These are phyloP conservation scores for Calophaca sinica DNA, from an alignment of 306 rosid species.

Conservation along the genomic window DNA sequence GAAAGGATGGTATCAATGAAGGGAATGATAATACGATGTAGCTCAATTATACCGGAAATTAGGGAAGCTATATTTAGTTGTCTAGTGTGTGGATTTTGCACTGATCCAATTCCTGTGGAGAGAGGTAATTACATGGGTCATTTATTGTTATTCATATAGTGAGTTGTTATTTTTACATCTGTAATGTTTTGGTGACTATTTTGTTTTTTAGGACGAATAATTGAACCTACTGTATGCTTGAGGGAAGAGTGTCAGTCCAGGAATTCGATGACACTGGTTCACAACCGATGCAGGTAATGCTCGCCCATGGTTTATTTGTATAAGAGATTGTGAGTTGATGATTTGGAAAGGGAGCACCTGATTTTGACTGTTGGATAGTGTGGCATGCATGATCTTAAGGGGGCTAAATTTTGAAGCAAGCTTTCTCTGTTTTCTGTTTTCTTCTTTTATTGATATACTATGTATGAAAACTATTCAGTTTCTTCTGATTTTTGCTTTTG, in stretches of 20 bases:
- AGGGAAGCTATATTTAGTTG: slow-evolving; percentile 97
- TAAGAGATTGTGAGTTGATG: slow-evolving; percentile 1
- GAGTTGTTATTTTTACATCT: slow-evolving; percentile 11
- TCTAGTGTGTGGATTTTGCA: slow-evolving; percentile 85
- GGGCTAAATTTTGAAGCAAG: slow-evolving; percentile 34
- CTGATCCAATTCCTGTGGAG: slow-evolving; percentile 82
- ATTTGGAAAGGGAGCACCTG: background rate
- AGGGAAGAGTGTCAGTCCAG: slow-evolving; percentile 94
- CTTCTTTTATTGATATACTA: background rate
- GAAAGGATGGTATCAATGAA: slow-evolving; percentile 96
- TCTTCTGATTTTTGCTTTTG: slow-evolving; percentile 3
- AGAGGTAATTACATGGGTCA: slow-evolving; percentile 62
- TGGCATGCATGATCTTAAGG: slow-evolving; percentile 8
- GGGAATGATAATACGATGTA: slow-evolving; percentile 90
- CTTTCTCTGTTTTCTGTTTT: background rate
- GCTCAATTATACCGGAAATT: slow-evolving; percentile 92
- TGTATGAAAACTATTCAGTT: slow-evolving; percentile 20
- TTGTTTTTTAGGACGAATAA: slow-evolving; percentile 66
- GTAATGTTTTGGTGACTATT: slow-evolving; percentile 33
- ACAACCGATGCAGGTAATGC: slow-evolving; percentile 90
- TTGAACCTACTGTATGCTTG: slow-evolving; percentile 76
- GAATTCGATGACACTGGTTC: slow-evolving; percentile 91
- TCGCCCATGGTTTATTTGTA: background rate
- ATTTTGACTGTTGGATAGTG: background rate
- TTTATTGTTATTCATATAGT: background rate